Evolutionary conservation across 2,329 filamentous ascomycete genomes (phyloP), one percentile per base, ranked within the genome.

Genomic region (Daldinia sp.): DNA sequence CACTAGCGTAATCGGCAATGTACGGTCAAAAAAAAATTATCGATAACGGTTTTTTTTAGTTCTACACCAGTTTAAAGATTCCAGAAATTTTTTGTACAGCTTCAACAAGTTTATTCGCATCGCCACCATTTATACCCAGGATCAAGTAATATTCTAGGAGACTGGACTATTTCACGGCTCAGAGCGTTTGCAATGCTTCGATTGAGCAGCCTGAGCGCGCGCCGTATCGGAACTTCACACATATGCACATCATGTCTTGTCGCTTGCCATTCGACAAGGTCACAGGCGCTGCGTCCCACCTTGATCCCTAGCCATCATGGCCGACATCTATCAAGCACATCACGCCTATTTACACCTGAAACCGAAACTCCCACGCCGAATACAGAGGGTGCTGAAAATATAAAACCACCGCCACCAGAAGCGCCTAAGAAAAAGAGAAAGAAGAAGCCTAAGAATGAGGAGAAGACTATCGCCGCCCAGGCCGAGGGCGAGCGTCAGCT

Each of bases 121-220:
- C 39, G 1, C 28, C 39, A 55, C 35, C 15, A 51, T 15, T 30
- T n/a, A 3, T n/a, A 44, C 6, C 23, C 44, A 12, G 30, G 10
- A 28, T 50, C 6, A 15, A 35, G 33, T 23, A 15, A n/a, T 39
- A 54, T 51, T 50, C 13, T 42, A 56, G 50, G 56, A 42, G 7
- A 59, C 33, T 23, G 55, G 20, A 63, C 28, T n/a, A 44, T 39
- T 58, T 26, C 35, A 56, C 28, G 12, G 63, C 42, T 51, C 55
- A 67, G 51, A 73, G 66, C 64, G 60, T 57, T 71, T 69, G 72
- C 75, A 74, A 81, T 81, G 79, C 78, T 80, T 71, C 78, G 70
- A 71, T 71, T 79, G 69, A 72, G 76, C 23, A 72, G 75, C 48
- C 71, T 70, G 35, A 70, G 72, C 63, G 66, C 75, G 42, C 71